A percentile compares a stretch with the other conserved stretches of the same genome.
These are phyloP conservation scores for Zizania latifolia DNA, from an alignment of 176 grass and related monocot species.

Conservation along the genomic window DNA sequence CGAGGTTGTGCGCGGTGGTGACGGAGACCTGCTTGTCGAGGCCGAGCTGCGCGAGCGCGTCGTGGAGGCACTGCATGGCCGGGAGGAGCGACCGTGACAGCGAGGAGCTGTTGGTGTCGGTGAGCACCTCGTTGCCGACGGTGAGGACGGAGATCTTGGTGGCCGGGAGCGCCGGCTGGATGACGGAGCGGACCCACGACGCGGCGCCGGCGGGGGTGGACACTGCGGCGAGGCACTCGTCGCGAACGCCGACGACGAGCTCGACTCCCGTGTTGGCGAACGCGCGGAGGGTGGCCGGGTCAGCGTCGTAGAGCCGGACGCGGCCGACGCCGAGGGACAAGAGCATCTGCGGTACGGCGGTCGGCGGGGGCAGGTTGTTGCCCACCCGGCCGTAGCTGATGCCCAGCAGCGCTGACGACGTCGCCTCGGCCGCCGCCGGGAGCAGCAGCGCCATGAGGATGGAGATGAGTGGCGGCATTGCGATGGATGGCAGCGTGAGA, in stretches of 20 bases:
- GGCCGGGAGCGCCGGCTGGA: slow-evolving; percentile 50
- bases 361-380: slow-evolving; percentile 52
- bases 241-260: slow-evolving; percentile 54
- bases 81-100: slow-evolving; percentile 39
- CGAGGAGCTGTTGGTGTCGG: slow-evolving; percentile 41
- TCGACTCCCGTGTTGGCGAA: slow-evolving; percentile 84
- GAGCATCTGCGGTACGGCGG: slow-evolving; percentile 30
- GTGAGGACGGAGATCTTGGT: slow-evolving; percentile 57
- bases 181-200: slow-evolving; percentile 40
- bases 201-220: slow-evolving; percentile 39
- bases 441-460: slow-evolving; percentile 9
- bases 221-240: slow-evolving; percentile 40
- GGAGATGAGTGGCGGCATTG: slow-evolving; percentile 28
- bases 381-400: slow-evolving; percentile 75
- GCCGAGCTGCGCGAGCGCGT: slow-evolving; percentile 38
- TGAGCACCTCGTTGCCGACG: slow-evolving; percentile 77
- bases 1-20: slow-evolving; percentile 63
- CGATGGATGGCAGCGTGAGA: neutral
- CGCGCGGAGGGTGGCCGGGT: slow-evolving; percentile 41
- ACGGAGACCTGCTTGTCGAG: slow-evolving; percentile 46
- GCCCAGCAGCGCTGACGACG: slow-evolving; percentile 46
- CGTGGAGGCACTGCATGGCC: slow-evolving; percentile 67
- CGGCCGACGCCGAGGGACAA: slow-evolving; percentile 46
- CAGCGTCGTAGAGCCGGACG: slow-evolving; percentile 64
- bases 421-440: slow-evolving; percentile 21